Evolutionary conservation across 169 alveolate species (phyloP), one percentile per base, ranked within the genome.

Genomic region (Cryptosporidium bovis): DNA sequence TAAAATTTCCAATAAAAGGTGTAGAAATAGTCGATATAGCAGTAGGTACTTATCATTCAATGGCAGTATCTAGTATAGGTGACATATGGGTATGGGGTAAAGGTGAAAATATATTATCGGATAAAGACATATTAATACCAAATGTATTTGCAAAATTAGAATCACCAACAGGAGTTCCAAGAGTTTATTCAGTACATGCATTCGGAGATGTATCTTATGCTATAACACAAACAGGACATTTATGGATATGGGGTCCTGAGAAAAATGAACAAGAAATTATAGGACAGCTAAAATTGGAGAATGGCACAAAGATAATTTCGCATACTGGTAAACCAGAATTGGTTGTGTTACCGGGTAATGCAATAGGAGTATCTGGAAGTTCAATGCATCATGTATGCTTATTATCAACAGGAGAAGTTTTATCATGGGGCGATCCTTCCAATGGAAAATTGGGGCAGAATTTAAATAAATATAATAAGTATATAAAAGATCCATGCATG

Each of bases 81-180:
- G 93, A 90, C 13, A 24, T 90, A 10, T 91, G 91, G 90, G 69
- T 90, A 16, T 91, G 93, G 93, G 94, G 94, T 3, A 51, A 69
- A 15, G 84, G 51, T 15, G 87, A 69, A 1, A 44, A 36, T 5
- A 51, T 89, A 0, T 67, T 90, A 66, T 33, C 68, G 18, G 64
- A 56, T 2, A 51, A 65, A 33, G 66, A 90, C 36, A 44, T 82
- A 10, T 36, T 50, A 6, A 16, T 62, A 3, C 93, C 93, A 1
- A 51, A 46, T 56, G 33, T 83, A 27, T 84, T 90, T 77, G 55
- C 82, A 24, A 83, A 84, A 24, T 50, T 90, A n/a, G 91, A 90
- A 48, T 69, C 91, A 8, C 87, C 84, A 2, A 33, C 85, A 34
- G 92, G 92, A 0, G 89, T 66, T 27, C 90, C 91, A 2, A 40